Conservation (phyloP, 495 filamentous ascomycete species). For the Xylaria grammica region DNA sequence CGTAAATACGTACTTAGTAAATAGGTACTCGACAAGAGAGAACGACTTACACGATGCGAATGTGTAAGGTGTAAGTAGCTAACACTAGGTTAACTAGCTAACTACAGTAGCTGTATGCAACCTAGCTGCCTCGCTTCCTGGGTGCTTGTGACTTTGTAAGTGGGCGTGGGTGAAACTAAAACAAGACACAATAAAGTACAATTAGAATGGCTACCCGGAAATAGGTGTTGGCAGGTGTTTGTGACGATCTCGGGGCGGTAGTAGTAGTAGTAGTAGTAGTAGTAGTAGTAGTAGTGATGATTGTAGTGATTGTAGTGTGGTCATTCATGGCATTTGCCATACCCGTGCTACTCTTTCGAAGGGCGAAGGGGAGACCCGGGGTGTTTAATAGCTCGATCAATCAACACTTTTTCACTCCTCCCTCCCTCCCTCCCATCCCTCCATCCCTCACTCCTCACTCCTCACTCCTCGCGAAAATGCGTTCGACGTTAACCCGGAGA, state of each 20-base stretch:
- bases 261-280: neutral
- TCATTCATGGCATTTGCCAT: constrained; percentile 1
- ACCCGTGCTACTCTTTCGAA: neutral
- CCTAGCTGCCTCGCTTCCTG: neutral
- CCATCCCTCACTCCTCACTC: neutral
- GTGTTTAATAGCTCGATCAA: constrained; percentile 18
- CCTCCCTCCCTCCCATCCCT: neutral
- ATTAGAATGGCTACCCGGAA: neutral
- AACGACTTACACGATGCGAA: constrained; percentile 6
- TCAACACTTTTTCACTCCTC: neutral
- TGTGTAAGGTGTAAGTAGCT: no score
- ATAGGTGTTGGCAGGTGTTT: neutral
- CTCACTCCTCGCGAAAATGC: neutral
- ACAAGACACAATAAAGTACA: no score
- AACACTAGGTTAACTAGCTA: no score
- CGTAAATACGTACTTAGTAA: no score
- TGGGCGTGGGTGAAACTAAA: neutral
- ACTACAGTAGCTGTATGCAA: neutral
- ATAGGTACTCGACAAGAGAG: neutral
- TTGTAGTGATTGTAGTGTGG: neutral
- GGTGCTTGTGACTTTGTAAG: neutral
- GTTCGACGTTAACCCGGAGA: neutral
- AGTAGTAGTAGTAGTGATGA: neutral
- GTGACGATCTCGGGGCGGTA: neutral
- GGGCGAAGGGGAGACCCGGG: constrained; percentile 14